Base-by-base conservation (phyloP, 73 alveolate species). In the Paraurostyla sp. region DNA sequence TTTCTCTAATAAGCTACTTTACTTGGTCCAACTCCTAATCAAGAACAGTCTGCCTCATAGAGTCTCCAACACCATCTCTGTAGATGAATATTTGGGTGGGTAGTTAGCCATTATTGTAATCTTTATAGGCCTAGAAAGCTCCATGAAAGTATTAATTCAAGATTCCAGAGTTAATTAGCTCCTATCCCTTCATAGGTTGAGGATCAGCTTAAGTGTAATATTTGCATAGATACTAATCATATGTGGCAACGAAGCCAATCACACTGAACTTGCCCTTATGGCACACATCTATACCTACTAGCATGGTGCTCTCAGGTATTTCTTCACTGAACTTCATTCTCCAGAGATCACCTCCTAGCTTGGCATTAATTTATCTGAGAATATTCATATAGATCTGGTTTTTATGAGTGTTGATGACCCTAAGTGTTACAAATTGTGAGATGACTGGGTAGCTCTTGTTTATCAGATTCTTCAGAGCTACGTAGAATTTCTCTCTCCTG, bases 11-110 rank as follows among this genome's bases (percentile, higher is more conserved):
- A 13, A 20, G 23, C 91, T 51, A 89, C 85, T 56, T 23, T 38
- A 86, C 50, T 27, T 86, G 40, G 36, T 25, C 51, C 11, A 86
- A 0, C 35, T 86, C 93, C 13, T 65, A 33, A 23, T 86, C 93
- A 23, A 86, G 20, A 58, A 52, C 87, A 11, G 50, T 23, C 33
- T 62, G 32, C 40, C 93, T 86, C 75, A 35, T 52, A 0, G 85
- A 45, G 18, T 88, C 94, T 32, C 87, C 88, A 54, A 88, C 90
- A 38, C 94, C 94, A 62, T 88, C 94, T 22, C 94, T 36, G 45
- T 75, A 88, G 76, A 88, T 65, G 68, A 88, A 45, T 16, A 88
- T 88, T 1, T 80, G 82, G 51, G 23, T 54, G 0, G 94, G 94
- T 25, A 88, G 43, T 4, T 16, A 0, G 9, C 91, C 87, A 0